Conservation (phyloP, 176 grass and related monocot species). For the Paspalum notatum region DNA sequence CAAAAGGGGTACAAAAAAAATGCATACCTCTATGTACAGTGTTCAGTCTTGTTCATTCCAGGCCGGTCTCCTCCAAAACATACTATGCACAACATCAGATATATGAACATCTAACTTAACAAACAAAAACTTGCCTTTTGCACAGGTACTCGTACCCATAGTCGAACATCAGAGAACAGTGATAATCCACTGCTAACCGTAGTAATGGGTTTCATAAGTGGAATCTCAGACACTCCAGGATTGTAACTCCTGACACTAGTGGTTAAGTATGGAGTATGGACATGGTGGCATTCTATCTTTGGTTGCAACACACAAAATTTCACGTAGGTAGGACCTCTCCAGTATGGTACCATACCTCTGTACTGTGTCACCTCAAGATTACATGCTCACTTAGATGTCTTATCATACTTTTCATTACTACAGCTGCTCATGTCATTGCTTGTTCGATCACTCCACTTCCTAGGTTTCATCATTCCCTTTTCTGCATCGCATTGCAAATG, state of each 20-base stretch:
- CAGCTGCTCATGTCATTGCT: constrained; percentile 14
- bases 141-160: background rate
- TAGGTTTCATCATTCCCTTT: constrained; percentile 46
- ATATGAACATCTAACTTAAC: constrained; percentile 24
- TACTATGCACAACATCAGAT: constrained; percentile 44
- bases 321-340: background rate
- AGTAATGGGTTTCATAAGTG: background rate
- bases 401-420: constrained; percentile 31
- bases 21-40: constrained; percentile 22
- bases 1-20: background rate
- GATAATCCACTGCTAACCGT: constrained; percentile 24
- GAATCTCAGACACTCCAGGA: background rate
- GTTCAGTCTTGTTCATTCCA: constrained; percentile 17
- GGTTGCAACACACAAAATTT: constrained; percentile 8
- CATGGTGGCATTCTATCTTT: background rate
- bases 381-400: constrained; percentile 12
- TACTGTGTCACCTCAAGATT: constrained; percentile 22
- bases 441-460: constrained; percentile 31
- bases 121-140: background rate
- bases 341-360: constrained; percentile 19
- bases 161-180: background rate
- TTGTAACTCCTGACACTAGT: background rate
- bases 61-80: constrained; percentile 17
- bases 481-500: constrained; percentile 48
- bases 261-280: constrained; percentile 12